Evolutionary conservation across 805 yeast genomes (phyloP), one percentile per base, ranked within the genome.

Genomic region (Peterozyma xylosa): DNA sequence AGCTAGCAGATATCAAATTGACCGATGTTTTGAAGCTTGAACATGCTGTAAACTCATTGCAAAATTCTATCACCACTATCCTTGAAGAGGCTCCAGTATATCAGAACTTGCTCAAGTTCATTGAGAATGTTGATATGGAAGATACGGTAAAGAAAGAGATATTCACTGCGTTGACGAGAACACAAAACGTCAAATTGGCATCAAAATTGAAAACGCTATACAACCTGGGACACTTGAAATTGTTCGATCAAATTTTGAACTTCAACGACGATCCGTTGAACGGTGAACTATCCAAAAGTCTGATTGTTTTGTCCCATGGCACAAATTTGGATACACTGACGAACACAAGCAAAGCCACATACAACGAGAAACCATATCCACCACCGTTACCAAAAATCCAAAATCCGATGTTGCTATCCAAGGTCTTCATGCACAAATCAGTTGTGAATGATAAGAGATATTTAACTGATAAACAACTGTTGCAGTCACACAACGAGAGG

Each of bases 361-460:
- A 9, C 42, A 49, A 7, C 38, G 45, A 33, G 48, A 48, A 37
- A 50, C 34, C 39, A 35, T 77, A 74, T 68, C 78, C 84, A 1
- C 97, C 96, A 1, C 69, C 68, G 10, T 60, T 89, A 14, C 97
- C 97, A 0, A 61, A 59, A 30, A 85, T 91, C 35, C 60, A 68
- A 6, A 75, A 82, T 54, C 73, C 75, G 1, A 68, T 68, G 3
- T 71, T 89, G 10, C 68, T 72, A 48, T 78, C 80, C 6, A 73
- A 84, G 42, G 96, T 88, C 0, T 91, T 90, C 56, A 76, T 82
- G 27, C 97, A 91, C 60, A 80, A 81, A 51, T 89, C 96, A 0
- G 67, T 76, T 3, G 73, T 82, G 13, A 78, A 81, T 48, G 76
- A 75, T 50, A 74, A 76, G 48, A 59, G 75, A 5, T 77, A 76